Conservation (phyloP, 2,329 filamentous ascomycete genomes). For the Aspergillus fijiensis region DNA sequence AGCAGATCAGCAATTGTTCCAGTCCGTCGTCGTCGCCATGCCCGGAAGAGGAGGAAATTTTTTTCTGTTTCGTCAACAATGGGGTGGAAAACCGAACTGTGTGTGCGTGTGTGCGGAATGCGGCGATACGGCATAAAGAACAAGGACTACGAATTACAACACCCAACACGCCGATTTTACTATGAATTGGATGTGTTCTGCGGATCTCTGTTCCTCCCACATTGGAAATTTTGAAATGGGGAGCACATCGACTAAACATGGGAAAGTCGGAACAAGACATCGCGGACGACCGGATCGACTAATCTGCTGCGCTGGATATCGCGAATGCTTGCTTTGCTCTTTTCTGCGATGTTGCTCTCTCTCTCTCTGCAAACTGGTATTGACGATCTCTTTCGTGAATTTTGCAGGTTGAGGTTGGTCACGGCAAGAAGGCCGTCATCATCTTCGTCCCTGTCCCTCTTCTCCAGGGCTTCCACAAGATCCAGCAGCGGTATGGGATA, state of each 20-base stretch:
- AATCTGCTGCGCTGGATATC: not conserved
- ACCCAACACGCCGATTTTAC: not conserved
- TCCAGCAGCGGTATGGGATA: constrained; percentile 90
- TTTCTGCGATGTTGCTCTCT: not conserved
- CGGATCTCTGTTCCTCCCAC: too few relatives aligned
- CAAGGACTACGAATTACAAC: not conserved
- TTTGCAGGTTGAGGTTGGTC: constrained; percentile 96
- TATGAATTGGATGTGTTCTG: not conserved
- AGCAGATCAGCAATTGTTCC: not conserved
- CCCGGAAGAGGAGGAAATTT: not conserved
- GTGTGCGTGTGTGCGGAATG: not conserved
- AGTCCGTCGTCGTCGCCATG: not conserved
- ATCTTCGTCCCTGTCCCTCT: constrained; percentile 99
- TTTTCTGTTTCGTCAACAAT: not conserved
- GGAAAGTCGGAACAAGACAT: not conserved
- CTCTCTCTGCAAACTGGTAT: constrained; percentile 12
- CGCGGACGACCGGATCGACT: not conserved
- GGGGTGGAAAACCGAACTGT: not conserved
- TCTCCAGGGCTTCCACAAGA: constrained; percentile 97
- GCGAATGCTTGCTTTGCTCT: not conserved
- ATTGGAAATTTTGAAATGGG: too few relatives aligned
- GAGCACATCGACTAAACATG: not conserved
- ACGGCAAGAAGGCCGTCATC: constrained; percentile 99
- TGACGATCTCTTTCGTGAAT: constrained; percentile 32
- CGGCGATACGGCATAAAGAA: not conserved